Conservation (phyloP, 306 rosid genomes). For the Gillenia trifoliata region DNA sequence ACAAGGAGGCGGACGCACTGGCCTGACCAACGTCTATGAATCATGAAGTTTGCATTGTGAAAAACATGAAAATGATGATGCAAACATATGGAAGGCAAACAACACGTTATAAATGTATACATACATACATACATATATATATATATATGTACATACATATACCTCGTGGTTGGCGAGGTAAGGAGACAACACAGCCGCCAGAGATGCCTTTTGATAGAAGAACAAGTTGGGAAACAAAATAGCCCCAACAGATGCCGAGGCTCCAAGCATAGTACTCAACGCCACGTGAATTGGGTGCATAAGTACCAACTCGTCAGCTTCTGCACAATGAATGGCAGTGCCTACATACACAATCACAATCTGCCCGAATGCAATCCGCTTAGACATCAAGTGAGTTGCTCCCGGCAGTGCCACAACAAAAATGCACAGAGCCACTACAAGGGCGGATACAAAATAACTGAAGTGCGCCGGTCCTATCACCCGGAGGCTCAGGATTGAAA, state of each 20-base stretch:
- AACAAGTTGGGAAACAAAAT: conserved; percentile 46
- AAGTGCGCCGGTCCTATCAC: conserved; percentile 45
- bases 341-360: conserved; percentile 65
- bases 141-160: background rate
- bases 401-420: conserved; percentile 62
- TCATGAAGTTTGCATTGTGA: background rate
- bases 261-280: conserved; percentile 56
- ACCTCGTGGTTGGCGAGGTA: conserved; percentile 47
- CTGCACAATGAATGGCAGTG: conserved; percentile 36
- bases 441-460: conserved; percentile 20
- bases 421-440: conserved; percentile 28
- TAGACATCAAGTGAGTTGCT: conserved; percentile 41
- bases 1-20: background rate
- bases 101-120: background rate
- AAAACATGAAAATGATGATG: background rate
- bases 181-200: conserved; percentile 59
- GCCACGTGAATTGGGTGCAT: conserved; percentile 53
- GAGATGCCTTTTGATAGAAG: conserved; percentile 1
- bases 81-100: background rate
- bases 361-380: conserved; percentile 67
- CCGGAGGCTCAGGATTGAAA: conserved; percentile 33
- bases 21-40: background rate
- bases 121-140: background rate
- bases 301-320: conserved; percentile 17
- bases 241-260: conserved; percentile 53